phyloP scores from a whole-genome alignment of 495 filamentous ascomycete species.

The Penicillium manginii region DNA sequence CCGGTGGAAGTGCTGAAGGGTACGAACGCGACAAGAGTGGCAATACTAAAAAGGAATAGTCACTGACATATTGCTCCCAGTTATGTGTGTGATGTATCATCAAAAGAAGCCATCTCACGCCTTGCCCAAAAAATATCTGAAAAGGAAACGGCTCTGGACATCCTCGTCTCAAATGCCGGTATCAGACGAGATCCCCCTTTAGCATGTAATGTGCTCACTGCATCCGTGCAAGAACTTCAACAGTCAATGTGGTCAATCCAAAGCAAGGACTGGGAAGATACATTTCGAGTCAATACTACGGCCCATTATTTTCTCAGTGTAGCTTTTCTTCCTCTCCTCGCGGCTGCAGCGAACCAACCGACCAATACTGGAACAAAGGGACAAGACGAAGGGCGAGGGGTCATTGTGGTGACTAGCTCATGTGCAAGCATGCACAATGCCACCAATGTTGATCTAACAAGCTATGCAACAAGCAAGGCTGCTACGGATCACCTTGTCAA shows the following conservation, averaged over 20 bases:
- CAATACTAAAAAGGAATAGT: not conserved
- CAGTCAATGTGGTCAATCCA: slow-evolving; percentile 46
- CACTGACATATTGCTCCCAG: slow-evolving; percentile 16
- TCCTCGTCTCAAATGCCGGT: slow-evolving; percentile 52
- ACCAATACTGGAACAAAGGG: slow-evolving; percentile 22
- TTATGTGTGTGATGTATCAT: slow-evolving; percentile 41
- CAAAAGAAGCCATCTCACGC: slow-evolving; percentile 38
- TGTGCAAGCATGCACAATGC: slow-evolving; percentile 54
- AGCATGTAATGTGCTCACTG: slow-evolving; percentile 42
- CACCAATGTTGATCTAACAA: slow-evolving; percentile 51
- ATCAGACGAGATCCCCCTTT: slow-evolving; percentile 44
- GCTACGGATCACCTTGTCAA: slow-evolving; percentile 50
- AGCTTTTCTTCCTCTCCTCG: slow-evolving; percentile 43
- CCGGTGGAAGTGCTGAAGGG: slow-evolving; percentile 41
- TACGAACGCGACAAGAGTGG: slow-evolving; percentile 11
- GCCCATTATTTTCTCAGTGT: slow-evolving; percentile 51
- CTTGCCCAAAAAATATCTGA: slow-evolving; percentile 27
- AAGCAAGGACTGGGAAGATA: slow-evolving; percentile 41
- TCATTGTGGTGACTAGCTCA: slow-evolving; percentile 45
- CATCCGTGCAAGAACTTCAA: slow-evolving; percentile 41
- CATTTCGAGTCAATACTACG: slow-evolving; percentile 47
- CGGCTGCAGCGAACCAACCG: slow-evolving; percentile 28
- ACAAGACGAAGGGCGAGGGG: slow-evolving; percentile 41
- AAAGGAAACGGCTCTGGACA: slow-evolving; percentile 38
- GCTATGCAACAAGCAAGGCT: slow-evolving; percentile 49